Base-by-base conservation (phyloP, 2,329 filamentous ascomycete species). In the Ophiostoma pallidulum region DNA sequence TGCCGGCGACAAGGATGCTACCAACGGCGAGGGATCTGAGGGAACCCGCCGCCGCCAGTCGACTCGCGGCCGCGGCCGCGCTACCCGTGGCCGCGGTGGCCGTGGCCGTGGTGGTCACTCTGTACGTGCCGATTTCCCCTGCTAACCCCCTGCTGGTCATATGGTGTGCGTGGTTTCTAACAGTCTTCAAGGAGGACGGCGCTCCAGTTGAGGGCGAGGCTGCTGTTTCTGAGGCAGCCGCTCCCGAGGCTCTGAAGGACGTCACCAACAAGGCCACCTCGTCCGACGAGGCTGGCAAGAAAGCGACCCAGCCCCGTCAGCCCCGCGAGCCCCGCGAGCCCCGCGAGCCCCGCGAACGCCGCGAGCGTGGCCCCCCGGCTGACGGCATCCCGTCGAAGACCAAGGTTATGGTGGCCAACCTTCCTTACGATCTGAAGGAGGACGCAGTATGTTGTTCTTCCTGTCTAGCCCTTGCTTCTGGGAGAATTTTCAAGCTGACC, bases 371-470 rank as follows among this genome's bases (percentile, higher is more conserved):
- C 55, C 92, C 92, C 56, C 92, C 92, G 52, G 91, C 94, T 69
- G 91, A 98, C 66, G 92, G 92, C 59, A 87, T 98, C 63, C 84
- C 92, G 57, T 97, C 91, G 70, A 96, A 96, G 84, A 97, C 86
- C 70, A 98, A 98, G 85, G 88, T 98, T 72, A 98, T 98, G 92
- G 92, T 98, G 63, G 92, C 92, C 64, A 98, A 98, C 77, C 81
- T 98, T 54, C 92, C 92, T 45, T 98, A 98, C 65, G 91, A 98
- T 73, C 79, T 97, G 68, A 91, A 84, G 61, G 92, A 98, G 75
- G 90, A 97, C 63, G 94, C 91, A 82, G 91, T 94, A 71, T 57
- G 76, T 38, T 48, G 18, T 9, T 7, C 33, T n/a, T 28, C 8
- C 8, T 26, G 24, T 31, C 20, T 16, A 13, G n/a, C 19, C 16